Evolutionary conservation across 495 filamentous ascomycete species (phyloP), one percentile per base, ranked within the genome.

Genomic region (Aspergillus coremiiformis): DNA sequence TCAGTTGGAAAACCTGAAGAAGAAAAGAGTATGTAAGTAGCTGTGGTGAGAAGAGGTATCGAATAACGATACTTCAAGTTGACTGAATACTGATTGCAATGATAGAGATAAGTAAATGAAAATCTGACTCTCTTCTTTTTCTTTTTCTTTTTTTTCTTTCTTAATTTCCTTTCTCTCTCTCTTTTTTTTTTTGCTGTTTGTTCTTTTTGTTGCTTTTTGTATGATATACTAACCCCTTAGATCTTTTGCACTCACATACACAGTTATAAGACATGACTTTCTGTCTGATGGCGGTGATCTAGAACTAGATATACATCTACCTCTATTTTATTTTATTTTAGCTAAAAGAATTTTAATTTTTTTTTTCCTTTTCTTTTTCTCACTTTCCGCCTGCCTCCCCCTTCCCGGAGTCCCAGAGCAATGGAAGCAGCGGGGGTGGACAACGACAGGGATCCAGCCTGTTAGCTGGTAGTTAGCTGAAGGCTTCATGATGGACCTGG

Each of bases 401-500:
- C 48, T 48, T 58, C 51, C 49, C 39, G 47, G 37, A 54, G 57
- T 57, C 57, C 60, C 60, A 66, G 55, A 54, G 52, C 51, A 59
- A 53, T 59, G 65, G 65, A 61, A 62, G 49, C 56, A 56, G 61
- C 54, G 60, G 64, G 23, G 60, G 48, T 51, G 56, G 56, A 39
- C 51, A 27, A 52, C 27, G 22, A 58, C 52, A 57, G 48, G 58
- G 56, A 56, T 58, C 33, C 30, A 1, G 49, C 54, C 39, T 57
- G 56, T 41, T 57, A 44, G 30, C 32, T 47, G 26, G 22, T 48
- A 53, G 33, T 23, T 54, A 39, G 44, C 37, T 49, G 26, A 44
- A 56, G 41, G 43, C 37, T 53, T 24, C 32, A 35, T 30, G n/a
- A n/a, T 11, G 8, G 12, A 9, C 27, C 8, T 30, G 7, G 27